Conservation (phyloP, 1,284 basidiomycete genomes). For the Ceratobasidium papillatum region DNA sequence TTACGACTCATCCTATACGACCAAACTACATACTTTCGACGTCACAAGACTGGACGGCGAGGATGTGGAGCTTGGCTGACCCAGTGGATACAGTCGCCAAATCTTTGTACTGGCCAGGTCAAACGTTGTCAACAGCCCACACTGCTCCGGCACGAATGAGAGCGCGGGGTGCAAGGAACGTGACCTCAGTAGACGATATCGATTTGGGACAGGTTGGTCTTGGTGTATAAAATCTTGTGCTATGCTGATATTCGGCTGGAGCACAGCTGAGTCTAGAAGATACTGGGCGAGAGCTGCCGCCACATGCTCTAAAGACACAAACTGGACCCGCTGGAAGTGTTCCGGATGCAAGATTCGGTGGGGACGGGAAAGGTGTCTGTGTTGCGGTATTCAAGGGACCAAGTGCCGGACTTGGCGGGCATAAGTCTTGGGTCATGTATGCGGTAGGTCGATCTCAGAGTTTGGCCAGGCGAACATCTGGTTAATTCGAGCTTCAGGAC, state of each 20-base stretch:
- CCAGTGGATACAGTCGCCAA: conserved; percentile 21
- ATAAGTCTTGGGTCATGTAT: conserved; percentile 34
- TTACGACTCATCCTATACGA: conserved; percentile 24
- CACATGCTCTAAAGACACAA: conserved; percentile 2
- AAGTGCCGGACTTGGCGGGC: neutral
- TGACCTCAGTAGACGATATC: neutral
- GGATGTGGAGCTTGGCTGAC: conserved; percentile 35
- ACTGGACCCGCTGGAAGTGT: conserved; percentile 28
- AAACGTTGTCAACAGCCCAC: neutral
- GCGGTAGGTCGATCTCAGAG: conserved; percentile 1
- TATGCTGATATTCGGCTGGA: neutral
- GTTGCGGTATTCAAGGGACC: conserved; percentile 36
- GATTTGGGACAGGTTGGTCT: conserved; percentile 4
- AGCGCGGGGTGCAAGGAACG: neutral
- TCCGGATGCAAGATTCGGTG: neutral
- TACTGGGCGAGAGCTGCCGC: neutral
- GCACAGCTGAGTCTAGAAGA: conserved; percentile 2
- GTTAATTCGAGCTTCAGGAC: conserved; percentile 11
- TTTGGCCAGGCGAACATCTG: no score
- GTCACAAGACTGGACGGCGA: conserved; percentile 24
- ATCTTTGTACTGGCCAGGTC: conserved; percentile 26
- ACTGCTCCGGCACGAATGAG: neutral
- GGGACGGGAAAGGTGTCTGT: conserved; percentile 17
- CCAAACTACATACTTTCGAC: conserved; percentile 37
- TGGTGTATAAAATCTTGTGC: neutral